These are phyloP conservation scores for Pleurotus djamor DNA, from an alignment of 768 basidiomycete species.

Conservation along the genomic window DNA sequence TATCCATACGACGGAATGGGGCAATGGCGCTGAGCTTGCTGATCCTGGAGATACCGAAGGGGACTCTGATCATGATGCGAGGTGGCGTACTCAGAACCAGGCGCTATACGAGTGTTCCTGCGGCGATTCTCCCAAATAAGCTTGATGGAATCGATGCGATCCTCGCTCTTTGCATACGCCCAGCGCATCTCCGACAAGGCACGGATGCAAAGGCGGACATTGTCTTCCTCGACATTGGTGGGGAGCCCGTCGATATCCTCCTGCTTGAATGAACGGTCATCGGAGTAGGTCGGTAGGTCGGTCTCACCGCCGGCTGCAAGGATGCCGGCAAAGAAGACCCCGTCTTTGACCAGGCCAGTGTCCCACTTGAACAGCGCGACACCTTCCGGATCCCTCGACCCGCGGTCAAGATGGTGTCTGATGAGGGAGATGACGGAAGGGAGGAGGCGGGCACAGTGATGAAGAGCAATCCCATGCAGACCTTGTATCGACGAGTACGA, in stretches of 20 bases:
- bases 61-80: slow-evolving; percentile 1
- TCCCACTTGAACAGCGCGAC: slow-evolving; percentile 79
- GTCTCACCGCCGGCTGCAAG: slow-evolving; percentile 65
- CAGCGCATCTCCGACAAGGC: slow-evolving; percentile 85
- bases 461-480: slow-evolving; percentile 45
- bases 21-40: slow-evolving; percentile 2
- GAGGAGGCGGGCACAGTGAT: slow-evolving; percentile 48
- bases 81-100: not conserved
- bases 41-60: slow-evolving; percentile 1
- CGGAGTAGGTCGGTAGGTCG: slow-evolving; percentile 29
- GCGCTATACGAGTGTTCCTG: slow-evolving; percentile 17
- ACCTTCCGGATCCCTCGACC: slow-evolving; percentile 24
- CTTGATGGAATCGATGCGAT: slow-evolving; percentile 62
- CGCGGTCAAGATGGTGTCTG: slow-evolving; percentile 41
- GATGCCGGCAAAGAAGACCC: slow-evolving; percentile 85
- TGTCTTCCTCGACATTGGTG: slow-evolving; percentile 37
- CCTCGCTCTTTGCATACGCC: slow-evolving; percentile 74
- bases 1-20: slow-evolving; percentile 1
- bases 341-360: slow-evolving; percentile 82
- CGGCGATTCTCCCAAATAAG: slow-evolving; percentile 48
- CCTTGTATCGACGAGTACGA: slow-evolving; percentile 45
- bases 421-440: slow-evolving; percentile 51
- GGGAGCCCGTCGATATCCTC: slow-evolving; percentile 23
- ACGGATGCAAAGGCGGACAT: slow-evolving; percentile 56
- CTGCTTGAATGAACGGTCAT: slow-evolving; percentile 30